Evolutionary conservation across 176 grass and related monocot species (phyloP).

Genomic region (Saccharum spontaneum): DNA sequence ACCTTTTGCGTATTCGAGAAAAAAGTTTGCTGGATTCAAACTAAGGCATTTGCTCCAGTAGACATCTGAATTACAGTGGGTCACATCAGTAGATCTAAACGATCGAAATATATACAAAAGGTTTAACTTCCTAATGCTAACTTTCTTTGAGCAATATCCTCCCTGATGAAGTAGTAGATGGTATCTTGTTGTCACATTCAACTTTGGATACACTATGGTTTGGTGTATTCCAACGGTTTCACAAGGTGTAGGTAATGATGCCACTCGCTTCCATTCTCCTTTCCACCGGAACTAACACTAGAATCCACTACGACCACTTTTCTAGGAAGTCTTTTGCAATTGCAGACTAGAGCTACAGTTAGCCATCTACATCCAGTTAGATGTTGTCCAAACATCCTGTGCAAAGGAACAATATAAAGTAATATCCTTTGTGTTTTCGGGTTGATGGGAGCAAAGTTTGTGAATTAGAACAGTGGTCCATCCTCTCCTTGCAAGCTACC

Average conservation of each 20-base stretch:
- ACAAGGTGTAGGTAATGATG: background rate
- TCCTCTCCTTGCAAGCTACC: background rate
- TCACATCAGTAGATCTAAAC: background rate
- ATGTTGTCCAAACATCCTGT: background rate
- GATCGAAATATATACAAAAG: background rate
- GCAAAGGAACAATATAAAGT: background rate
- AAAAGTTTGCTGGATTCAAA: too few species aligned
- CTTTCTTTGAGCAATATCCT: background rate
- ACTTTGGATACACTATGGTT: background rate
- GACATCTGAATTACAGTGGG: background rate
- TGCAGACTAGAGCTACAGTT: background rate
- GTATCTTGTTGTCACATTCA: background rate
- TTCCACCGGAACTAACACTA: background rate
- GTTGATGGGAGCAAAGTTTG: background rate
- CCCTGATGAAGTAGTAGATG: background rate
- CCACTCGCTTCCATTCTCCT: background rate
- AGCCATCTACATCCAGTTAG: background rate
- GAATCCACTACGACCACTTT: background rate
- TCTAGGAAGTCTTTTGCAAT: background rate
- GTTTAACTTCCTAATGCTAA: background rate
- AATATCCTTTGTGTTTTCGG: background rate
- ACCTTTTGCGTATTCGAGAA: too few species aligned
- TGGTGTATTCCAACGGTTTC: background rate
- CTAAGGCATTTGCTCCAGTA: too few species aligned
- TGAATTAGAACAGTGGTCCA: background rate